Percentiles rank a stretch among this genome's conserved stretches.
Evolutionary conservation across 371 early-diverging fungal species (phyloP).

Genomic region (Apophysomyces variabilis): DNA sequence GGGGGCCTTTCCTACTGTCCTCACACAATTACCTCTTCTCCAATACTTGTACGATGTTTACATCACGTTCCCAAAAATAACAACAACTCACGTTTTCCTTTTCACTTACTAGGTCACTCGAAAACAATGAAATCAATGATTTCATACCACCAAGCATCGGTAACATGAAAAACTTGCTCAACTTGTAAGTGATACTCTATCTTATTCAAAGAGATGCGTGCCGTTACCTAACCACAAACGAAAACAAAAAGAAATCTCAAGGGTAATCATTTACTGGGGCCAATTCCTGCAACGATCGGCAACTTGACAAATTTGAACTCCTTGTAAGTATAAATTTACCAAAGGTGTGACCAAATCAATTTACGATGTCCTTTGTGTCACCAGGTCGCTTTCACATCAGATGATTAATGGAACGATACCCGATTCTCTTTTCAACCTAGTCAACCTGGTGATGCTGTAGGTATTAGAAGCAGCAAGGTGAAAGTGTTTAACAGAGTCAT

Average conservation of each 20-base stretch:
- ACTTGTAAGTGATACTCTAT: background rate
- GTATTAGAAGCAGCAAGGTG: conserved; percentile 3
- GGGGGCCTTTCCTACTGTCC: conserved; percentile 35
- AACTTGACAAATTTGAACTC: conserved; percentile 35
- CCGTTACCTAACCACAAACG: background rate
- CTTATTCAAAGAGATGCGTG: background rate
- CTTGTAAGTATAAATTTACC: conserved; percentile 31
- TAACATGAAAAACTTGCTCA: conserved; percentile 18
- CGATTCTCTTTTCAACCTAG: conserved; percentile 34
- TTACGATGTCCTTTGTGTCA: conserved; percentile 3
- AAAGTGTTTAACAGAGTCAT: background rate
- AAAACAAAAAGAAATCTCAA: conserved; percentile 35
- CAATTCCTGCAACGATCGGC: conserved; percentile 40
- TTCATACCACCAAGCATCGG: conserved; percentile 33
- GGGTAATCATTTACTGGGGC: conserved; percentile 38
- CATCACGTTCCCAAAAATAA: background rate
- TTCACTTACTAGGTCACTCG: conserved; percentile 18
- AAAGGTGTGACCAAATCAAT: conserved; percentile 3
- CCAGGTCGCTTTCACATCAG: conserved; percentile 37
- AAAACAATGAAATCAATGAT: conserved; percentile 40
- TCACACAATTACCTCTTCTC: conserved; percentile 24
- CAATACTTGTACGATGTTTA: conserved; percentile 26
- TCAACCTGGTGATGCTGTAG: conserved; percentile 37
- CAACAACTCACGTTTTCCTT: no score
- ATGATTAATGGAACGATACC: conserved; percentile 49